phyloP scores from a whole-genome alignment of 2,329 filamentous ascomycete genomes.

The Colletotrichum sp. region DNA sequence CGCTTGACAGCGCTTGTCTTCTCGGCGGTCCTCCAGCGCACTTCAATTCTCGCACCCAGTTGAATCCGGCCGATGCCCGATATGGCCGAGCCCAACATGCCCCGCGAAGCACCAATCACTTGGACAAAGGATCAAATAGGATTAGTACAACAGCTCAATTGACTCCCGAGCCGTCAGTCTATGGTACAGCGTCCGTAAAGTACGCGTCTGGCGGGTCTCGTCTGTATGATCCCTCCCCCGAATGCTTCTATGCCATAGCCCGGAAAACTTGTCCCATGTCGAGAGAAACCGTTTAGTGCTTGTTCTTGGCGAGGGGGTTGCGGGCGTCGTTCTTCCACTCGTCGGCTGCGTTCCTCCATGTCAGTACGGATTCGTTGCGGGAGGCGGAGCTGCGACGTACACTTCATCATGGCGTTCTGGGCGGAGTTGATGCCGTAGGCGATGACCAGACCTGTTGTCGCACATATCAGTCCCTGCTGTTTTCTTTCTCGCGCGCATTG shows the following conservation, averaged over 20 bases:
- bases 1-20: neutral
- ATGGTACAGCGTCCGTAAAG: constrained; percentile 20
- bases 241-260: constrained; percentile 6
- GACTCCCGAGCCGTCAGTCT: constrained; percentile 20
- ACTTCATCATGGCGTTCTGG: constrained; percentile 76
- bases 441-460: constrained; percentile 74
- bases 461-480: neutral
- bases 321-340: constrained; percentile 98
- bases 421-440: constrained; percentile 90
- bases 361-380: constrained; percentile 25
- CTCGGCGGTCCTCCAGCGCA: neutral
- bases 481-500: neutral
- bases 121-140: neutral
- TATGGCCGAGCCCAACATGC: neutral
- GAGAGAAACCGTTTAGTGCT: constrained; percentile 43
- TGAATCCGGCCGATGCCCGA: neutral
- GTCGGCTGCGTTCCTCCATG: constrained; percentile 63
- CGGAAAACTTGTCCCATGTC: constrained; percentile 14
- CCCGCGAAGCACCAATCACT: neutral
- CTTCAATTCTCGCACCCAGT: neutral
- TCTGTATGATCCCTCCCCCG: neutral
- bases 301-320: constrained; percentile 69
- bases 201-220: neutral
- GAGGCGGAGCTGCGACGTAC: constrained; percentile 54
- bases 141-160: constrained; percentile 19